Evolutionary conservation across 2,329 filamentous ascomycete genomes (phyloP).

Genomic region (Nectriaceae sp.): DNA sequence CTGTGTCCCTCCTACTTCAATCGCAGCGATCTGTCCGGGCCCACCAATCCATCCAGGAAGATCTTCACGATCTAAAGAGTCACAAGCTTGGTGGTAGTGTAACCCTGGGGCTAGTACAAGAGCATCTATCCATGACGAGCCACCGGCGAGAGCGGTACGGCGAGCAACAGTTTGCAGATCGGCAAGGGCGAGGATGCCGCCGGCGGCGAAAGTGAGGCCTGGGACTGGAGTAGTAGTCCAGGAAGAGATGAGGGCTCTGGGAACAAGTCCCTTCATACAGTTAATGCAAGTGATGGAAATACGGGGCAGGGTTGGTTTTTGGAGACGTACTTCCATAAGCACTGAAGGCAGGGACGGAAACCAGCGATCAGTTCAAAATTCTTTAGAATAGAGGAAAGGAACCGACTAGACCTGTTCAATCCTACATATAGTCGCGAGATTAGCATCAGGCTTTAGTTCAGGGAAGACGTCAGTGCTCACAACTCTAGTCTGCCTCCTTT

Average conservation of each 20-base stretch:
- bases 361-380: too few relatives aligned
- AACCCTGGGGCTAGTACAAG: constrained; percentile 61
- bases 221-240: constrained; percentile 51
- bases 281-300: too few relatives aligned
- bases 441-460: too few relatives aligned
- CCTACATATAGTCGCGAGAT: too few relatives aligned
- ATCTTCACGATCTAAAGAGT: constrained; percentile 46
- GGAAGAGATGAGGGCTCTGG: constrained; percentile 36
- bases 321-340: neutral
- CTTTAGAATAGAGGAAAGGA: too few relatives aligned
- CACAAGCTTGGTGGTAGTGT: constrained; percentile 61
- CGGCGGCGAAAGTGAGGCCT: constrained; percentile 47
- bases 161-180: constrained; percentile 58
- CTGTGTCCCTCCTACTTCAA: constrained; percentile 4
- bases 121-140: constrained; percentile 56
- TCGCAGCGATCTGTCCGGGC: constrained; percentile 14
- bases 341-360: too few relatives aligned
- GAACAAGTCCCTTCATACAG: neutral
- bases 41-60: constrained; percentile 34
- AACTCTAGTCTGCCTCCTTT: too few relatives aligned
- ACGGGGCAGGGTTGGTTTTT: neutral
- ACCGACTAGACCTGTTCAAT: too few relatives aligned
- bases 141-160: constrained; percentile 58
- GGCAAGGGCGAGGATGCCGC: constrained; percentile 59
- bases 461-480: too few relatives aligned